Conservation (phyloP, 129 eudicot genomes). For the Saussurea involucrata region DNA sequence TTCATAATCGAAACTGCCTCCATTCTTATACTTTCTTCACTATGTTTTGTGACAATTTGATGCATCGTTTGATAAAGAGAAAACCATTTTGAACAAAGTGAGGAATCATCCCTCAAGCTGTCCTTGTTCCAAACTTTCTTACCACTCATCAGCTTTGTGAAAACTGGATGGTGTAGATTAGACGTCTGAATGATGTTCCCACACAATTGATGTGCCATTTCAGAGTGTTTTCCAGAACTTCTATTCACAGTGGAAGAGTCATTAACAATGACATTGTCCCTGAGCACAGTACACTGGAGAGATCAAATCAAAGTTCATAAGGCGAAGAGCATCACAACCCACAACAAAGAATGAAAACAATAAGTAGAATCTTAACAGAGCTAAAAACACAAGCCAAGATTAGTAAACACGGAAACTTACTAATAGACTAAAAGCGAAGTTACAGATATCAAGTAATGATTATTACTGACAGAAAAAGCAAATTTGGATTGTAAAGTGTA, state of each 20-base stretch:
- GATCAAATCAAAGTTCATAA: conserved; percentile 73
- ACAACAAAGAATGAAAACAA: conserved; percentile 2
- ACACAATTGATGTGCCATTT: conserved; percentile 11
- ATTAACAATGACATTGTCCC: conserved; percentile 76
- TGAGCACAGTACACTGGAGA: conserved; percentile 79
- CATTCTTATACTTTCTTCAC: conserved; percentile 44
- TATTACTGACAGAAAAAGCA: neutral
- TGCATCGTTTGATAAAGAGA: conserved; percentile 52
- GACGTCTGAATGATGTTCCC: conserved; percentile 22
- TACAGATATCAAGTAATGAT: neutral
- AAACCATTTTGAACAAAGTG: conserved; percentile 40
- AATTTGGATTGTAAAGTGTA: neutral
- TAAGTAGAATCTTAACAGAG: neutral
- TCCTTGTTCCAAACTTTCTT: conserved; percentile 24
- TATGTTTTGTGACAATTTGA: conserved; percentile 35
- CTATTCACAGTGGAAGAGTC: conserved; percentile 32
- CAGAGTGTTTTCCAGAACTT: conserved; percentile 25
- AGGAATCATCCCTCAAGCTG: conserved; percentile 14
- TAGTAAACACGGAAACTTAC: neutral
- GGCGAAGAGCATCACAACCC: conserved; percentile 27
- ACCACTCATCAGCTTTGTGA: conserved; percentile 10
- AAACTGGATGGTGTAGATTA: conserved; percentile 16
- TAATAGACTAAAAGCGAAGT: neutral
- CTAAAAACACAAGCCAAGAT: neutral
- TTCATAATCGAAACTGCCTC: conserved; percentile 87